These are phyloP conservation scores for Macaranga tanarius DNA, from an alignment of 441 rosid genomes.

Conservation along the genomic window DNA sequence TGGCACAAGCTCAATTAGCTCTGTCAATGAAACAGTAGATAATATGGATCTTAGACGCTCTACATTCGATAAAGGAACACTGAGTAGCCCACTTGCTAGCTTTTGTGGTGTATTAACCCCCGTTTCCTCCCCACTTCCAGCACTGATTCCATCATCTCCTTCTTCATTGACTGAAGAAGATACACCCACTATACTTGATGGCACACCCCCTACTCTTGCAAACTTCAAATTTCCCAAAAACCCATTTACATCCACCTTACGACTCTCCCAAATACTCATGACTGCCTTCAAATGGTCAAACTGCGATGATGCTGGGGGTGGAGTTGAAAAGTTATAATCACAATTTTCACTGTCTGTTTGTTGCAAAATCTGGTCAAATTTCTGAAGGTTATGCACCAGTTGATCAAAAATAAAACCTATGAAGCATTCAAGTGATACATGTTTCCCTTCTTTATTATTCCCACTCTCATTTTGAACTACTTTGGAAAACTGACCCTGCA, in stretches of 20 bases:
- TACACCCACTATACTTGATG: conserved; percentile 69
- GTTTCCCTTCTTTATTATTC: conserved; percentile 41
- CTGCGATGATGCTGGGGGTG: conserved; percentile 25
- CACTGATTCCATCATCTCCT: conserved; percentile 49
- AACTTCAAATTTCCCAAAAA: conserved; percentile 78
- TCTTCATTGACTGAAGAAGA: conserved; percentile 58
- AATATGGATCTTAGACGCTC: conserved; percentile 85
- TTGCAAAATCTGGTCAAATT: conserved; percentile 55
- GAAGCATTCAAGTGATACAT: conserved; percentile 51
- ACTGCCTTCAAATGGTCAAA: conserved; percentile 51
- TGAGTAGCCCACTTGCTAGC: conserved; percentile 67
- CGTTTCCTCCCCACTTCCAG: conserved; percentile 49
- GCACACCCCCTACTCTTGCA: conserved; percentile 87
- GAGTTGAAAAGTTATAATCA: conserved; percentile 27
- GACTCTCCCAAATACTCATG: conserved; percentile 65
- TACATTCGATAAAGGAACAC: conserved; percentile 87
- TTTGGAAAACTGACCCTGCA: conserved; percentile 21
- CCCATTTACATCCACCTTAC: conserved; percentile 69
- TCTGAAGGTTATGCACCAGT: conserved; percentile 62
- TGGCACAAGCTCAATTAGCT: conserved; percentile 83
- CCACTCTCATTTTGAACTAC: conserved; percentile 24
- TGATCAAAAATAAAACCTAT: conserved; percentile 63
- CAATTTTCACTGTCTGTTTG: conserved; percentile 32
- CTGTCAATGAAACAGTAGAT: conserved; percentile 76
- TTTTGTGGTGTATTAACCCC: conserved; percentile 61